Percentiles rank a stretch among this genome's conserved stretches.
phyloP scores from a whole-genome alignment of 2,329 filamentous ascomycete genomes.

The Talaromyces verruculosus region DNA sequence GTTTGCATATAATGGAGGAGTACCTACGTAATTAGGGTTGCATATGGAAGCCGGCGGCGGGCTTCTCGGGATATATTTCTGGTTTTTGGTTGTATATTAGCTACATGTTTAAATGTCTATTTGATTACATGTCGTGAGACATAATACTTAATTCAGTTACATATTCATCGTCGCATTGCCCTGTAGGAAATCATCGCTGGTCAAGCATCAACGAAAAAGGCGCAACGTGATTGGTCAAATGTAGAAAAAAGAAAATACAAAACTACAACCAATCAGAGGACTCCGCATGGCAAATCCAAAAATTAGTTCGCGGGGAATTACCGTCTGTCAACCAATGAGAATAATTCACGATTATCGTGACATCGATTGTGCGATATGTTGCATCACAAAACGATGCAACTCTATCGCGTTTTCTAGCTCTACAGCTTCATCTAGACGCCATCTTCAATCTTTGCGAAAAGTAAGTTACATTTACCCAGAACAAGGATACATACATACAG shows the following conservation, averaged over 20 bases:
- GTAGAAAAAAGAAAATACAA: neutral
- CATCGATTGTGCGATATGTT: neutral
- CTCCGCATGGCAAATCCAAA: neutral
- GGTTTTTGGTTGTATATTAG: conserved; percentile 4
- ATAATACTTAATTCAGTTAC: neutral
- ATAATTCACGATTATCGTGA: neutral
- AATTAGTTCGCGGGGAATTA: neutral
- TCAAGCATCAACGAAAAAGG: neutral
- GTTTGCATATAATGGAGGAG: neutral
- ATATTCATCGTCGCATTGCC: neutral
- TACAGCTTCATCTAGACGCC: neutral
- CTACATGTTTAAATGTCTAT: neutral
- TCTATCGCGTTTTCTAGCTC: neutral
- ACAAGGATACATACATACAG: neutral
- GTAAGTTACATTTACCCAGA: neutral
- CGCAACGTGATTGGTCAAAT: neutral
- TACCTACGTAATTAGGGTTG: neutral
- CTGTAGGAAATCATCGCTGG: neutral
- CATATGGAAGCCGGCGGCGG: neutral
- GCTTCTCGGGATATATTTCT: neutral
- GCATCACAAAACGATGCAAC: neutral
- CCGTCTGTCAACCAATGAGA: neutral
- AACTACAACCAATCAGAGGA: neutral
- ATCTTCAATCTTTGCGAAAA: neutral
- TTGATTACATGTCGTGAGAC: neutral